Percentiles rank a stretch among this genome's conserved stretches.
phyloP scores from a whole-genome alignment of 108 stramenopile genomes.

The Pelagomonas calceolata region DNA sequence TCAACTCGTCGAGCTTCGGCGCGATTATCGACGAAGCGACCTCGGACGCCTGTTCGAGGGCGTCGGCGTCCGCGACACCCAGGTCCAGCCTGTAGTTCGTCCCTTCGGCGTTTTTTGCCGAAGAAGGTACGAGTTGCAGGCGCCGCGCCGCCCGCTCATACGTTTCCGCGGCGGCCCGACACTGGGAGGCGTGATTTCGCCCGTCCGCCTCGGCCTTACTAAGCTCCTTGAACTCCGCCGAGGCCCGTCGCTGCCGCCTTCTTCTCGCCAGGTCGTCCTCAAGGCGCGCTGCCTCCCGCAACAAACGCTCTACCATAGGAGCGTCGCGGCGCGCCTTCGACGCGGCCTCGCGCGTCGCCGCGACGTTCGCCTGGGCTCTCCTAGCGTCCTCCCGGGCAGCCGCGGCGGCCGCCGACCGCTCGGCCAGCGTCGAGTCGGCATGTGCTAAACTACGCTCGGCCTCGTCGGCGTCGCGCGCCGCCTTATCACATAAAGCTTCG shows the following conservation, averaged over 20 bases:
- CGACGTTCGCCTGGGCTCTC: constrained; percentile 42
- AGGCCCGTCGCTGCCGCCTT: constrained; percentile 19
- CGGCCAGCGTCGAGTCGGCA: background rate
- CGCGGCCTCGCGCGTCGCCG: constrained; percentile 39
- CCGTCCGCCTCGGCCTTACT: constrained; percentile 43
- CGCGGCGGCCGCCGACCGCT: constrained; percentile 43
- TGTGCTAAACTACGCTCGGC: constrained; percentile 18
- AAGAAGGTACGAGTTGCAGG: constrained; percentile 44
- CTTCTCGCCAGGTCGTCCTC: constrained; percentile 48
- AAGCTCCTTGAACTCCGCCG: constrained; percentile 33
- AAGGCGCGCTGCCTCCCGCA: constrained; percentile 23
- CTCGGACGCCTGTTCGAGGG: no score
- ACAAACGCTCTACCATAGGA: constrained; percentile 31
- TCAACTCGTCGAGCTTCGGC: no score
- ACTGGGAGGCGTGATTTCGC: constrained; percentile 22
- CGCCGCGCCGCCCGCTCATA: constrained; percentile 44
- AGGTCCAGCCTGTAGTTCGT: constrained; percentile 34
- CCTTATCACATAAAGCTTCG: no score
- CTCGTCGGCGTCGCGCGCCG: constrained; percentile 49
- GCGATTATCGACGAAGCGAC: no score
- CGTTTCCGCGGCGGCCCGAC: constrained; percentile 39
- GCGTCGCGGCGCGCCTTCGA: constrained; percentile 58
- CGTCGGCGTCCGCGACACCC: background rate
- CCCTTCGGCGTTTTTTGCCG: constrained; percentile 34
- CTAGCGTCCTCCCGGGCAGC: constrained; percentile 21